Percentiles rank a stretch among this genome's conserved stretches.
Conservation (phyloP, 1,284 basidiomycete genomes). For the Cutaneotrichosporon sp. region DNA sequence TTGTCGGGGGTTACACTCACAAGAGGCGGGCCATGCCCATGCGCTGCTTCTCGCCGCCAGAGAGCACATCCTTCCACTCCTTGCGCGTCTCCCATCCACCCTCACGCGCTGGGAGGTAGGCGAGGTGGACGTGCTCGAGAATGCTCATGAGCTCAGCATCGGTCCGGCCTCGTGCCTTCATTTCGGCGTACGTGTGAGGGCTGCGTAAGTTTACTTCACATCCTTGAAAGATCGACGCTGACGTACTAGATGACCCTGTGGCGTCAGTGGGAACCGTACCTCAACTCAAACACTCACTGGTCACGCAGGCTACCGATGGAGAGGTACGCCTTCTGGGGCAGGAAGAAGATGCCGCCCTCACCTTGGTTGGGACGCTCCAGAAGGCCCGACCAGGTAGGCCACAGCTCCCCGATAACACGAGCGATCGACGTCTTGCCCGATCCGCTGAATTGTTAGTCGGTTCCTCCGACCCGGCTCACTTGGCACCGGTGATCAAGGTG, state of each 20-base stretch:
- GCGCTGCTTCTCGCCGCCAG: conserved; percentile 91
- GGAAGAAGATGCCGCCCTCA: conserved; percentile 70
- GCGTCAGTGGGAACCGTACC: neutral
- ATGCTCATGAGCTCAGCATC: conserved; percentile 71
- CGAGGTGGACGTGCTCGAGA: conserved; percentile 76
- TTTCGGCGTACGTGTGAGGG: conserved; percentile 79
- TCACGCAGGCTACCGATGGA: conserved; percentile 82
- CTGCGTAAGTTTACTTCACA: conserved; percentile 57
- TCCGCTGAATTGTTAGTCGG: conserved; percentile 61
- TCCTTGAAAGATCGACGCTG: neutral
- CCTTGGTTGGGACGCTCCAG: conserved; percentile 56
- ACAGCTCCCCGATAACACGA: conserved; percentile 84
- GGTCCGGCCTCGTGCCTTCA: conserved; percentile 65
- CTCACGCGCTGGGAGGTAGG: conserved; percentile 81
- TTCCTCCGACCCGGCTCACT: conserved; percentile 36
- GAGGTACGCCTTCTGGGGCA: conserved; percentile 92
- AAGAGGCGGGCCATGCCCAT: conserved; percentile 61
- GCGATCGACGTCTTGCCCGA: conserved; percentile 94
- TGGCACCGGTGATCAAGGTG: conserved; percentile 86
- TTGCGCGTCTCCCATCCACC: conserved; percentile 87
- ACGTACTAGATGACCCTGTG: conserved; percentile 49
- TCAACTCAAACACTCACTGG: conserved; percentile 62
- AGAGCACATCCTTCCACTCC: conserved; percentile 91
- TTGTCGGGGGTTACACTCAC: conserved; percentile 25
- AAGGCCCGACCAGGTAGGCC: conserved; percentile 62